These are phyloP conservation scores for Penicillium silybi DNA, from an alignment of 495 filamentous ascomycete genomes.

Conservation along the genomic window DNA sequence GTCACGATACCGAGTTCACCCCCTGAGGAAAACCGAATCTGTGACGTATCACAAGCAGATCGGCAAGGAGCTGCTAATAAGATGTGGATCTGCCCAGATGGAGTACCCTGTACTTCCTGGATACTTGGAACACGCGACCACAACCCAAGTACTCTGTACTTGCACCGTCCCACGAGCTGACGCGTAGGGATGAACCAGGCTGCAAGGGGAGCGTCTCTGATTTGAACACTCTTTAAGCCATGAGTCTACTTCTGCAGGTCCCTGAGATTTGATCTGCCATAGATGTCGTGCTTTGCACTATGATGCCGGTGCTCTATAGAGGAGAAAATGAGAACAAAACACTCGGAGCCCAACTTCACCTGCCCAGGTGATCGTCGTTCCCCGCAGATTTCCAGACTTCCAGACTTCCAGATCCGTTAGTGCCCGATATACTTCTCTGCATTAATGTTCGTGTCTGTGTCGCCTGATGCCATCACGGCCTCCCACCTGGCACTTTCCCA, in stretches of 20 bases:
- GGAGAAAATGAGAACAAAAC: too few relatives aligned
- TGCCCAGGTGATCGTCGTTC: constrained; percentile 19
- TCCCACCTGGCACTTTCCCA: constrained; percentile 9
- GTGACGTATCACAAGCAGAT: constrained; percentile 1
- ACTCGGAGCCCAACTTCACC: background rate
- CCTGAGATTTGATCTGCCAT: background rate
- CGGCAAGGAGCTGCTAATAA: constrained; percentile 8
- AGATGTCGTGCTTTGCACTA: background rate
- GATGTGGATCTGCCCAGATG: background rate
- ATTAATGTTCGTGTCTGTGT: background rate
- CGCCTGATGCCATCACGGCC: constrained; percentile 24
- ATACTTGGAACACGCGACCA: background rate
- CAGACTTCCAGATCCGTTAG: background rate
- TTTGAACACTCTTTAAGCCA: constrained; percentile 12
- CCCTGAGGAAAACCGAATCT: background rate
- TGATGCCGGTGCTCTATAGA: background rate
- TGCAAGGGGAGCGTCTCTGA: constrained; percentile 25
- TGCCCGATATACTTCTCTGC: background rate
- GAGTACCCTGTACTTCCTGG: background rate
- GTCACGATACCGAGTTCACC: background rate
- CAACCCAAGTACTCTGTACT: background rate
- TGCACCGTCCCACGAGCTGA: constrained; percentile 4
- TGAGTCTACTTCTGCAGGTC: constrained; percentile 17
- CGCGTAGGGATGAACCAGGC: constrained; percentile 3
- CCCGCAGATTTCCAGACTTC: constrained; percentile 11